These are phyloP conservation scores for Suillus plorans DNA, from an alignment of 768 basidiomycete species.

Conservation along the genomic window DNA sequence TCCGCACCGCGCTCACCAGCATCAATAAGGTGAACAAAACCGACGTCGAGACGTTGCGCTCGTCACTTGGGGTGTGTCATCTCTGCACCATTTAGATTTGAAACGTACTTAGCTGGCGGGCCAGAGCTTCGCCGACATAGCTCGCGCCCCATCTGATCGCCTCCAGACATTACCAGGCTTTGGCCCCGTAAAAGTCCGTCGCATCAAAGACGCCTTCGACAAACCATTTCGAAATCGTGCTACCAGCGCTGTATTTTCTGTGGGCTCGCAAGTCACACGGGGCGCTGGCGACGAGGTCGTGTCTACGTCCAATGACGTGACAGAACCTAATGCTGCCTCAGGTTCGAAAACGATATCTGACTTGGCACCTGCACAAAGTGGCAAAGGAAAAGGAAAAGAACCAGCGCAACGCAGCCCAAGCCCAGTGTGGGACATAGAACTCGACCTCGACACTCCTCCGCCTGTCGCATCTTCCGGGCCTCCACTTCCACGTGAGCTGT, in stretches of 20 bases:
- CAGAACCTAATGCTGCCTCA: too few relatives aligned
- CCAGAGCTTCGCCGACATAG: slow-evolving; percentile 86
- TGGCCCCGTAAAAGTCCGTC: slow-evolving; percentile 90
- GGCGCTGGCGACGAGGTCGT: not conserved
- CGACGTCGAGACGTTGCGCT: slow-evolving; percentile 89
- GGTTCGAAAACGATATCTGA: not conserved
- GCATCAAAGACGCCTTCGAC: slow-evolving; percentile 88
- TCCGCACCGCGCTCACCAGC: slow-evolving; percentile 81
- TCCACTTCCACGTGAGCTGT: slow-evolving; percentile 21
- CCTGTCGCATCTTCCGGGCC: slow-evolving; percentile 13
- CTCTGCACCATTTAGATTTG: not conserved
- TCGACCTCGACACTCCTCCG: slow-evolving; percentile 41
- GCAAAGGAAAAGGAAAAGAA: slow-evolving; percentile 25
- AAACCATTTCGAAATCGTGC: slow-evolving; percentile 78
- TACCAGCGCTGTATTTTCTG: slow-evolving; percentile 44
- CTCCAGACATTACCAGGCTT: slow-evolving; percentile 88
- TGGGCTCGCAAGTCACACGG: slow-evolving; percentile 24
- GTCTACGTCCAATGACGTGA: not conserved
- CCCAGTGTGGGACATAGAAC: slow-evolving; percentile 75
- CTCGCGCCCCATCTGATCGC: slow-evolving; percentile 68
- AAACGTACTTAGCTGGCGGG: slow-evolving; percentile 6
- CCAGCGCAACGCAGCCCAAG: slow-evolving; percentile 43
- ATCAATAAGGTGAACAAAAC: slow-evolving; percentile 97
- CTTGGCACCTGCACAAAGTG: not conserved
- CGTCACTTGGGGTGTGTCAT: slow-evolving; percentile 84